These are phyloP conservation scores for Neolentinus lepideus DNA, from an alignment of 1,284 basidiomycete genomes.

Conservation along the genomic window DNA sequence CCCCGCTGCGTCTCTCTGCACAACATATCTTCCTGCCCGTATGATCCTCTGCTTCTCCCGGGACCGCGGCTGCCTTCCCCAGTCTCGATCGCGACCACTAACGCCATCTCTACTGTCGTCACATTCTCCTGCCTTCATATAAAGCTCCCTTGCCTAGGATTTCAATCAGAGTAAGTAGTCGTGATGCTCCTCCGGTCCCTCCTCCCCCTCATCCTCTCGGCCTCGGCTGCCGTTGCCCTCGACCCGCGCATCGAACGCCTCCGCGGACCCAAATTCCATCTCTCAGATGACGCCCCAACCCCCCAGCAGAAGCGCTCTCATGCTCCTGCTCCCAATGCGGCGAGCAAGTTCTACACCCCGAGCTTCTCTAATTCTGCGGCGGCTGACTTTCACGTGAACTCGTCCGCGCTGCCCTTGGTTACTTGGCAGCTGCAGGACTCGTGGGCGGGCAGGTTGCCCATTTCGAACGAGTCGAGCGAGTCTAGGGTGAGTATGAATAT, in stretches of 20 bases:
- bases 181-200: not conserved
- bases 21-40: not conserved
- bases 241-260: not conserved
- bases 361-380: slow-evolving; percentile 4
- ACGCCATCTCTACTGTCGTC: too few relatives aligned
- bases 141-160: too few relatives aligned
- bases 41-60: not conserved
- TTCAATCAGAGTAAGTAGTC: not conserved
- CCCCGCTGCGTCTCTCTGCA: too few relatives aligned
- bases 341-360: slow-evolving; percentile 2
- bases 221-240: not conserved
- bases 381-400: slow-evolving; percentile 7
- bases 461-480: slow-evolving; percentile 4
- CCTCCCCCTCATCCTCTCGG: not conserved
- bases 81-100: too few relatives aligned
- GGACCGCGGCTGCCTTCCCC: too few relatives aligned
- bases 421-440: slow-evolving; percentile 9
- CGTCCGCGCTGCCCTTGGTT: slow-evolving; percentile 9
- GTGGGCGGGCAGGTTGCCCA: slow-evolving; percentile 9
- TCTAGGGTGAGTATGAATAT: slow-evolving; percentile 3
- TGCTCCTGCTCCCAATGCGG: too few relatives aligned
- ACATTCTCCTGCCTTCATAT: too few relatives aligned
- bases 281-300: not conserved
- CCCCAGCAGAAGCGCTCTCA: not conserved
- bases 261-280: not conserved